A percentile compares a stretch with the other conserved stretches of the same genome.
Conservation (phyloP, 805 yeast species). For the Millerago galiae region DNA sequence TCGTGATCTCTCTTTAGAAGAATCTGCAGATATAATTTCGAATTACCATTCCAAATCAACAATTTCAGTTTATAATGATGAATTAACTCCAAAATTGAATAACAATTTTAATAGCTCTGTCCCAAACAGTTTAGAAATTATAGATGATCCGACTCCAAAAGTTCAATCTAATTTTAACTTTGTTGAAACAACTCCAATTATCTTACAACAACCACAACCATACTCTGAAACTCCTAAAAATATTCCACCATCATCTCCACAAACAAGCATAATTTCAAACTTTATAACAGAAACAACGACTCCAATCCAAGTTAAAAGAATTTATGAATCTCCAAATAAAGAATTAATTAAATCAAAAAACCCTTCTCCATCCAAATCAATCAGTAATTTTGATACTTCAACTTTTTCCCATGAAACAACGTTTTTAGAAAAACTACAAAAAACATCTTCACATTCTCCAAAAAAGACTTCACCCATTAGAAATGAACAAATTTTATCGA, state of each 20-base stretch:
- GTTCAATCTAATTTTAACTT: background rate
- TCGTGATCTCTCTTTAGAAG: constrained; percentile 8
- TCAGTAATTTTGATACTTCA: constrained; percentile 10
- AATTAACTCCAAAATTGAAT: constrained; percentile 16
- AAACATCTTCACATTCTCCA: background rate
- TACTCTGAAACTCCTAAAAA: background rate
- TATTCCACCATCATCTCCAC: constrained; percentile 4
- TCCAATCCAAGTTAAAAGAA: constrained; percentile 1
- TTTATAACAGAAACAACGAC: constrained; percentile 3
- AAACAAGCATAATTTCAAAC: constrained; percentile 1
- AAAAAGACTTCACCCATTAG: background rate
- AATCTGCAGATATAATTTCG: background rate
- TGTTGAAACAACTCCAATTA: constrained; percentile 1
- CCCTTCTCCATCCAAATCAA: too few species aligned
- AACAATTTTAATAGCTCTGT: constrained; percentile 4
- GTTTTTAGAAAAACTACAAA: background rate
- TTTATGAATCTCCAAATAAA: constrained; percentile 3
- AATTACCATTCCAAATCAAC: constrained; percentile 5
- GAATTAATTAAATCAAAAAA: background rate
- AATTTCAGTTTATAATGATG: constrained; percentile 13
- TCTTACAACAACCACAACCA: background rate
- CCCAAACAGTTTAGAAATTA: background rate
- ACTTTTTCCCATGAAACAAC: constrained; percentile 17
- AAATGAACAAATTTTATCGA: background rate
- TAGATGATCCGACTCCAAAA: constrained; percentile 6